phyloP scores from a whole-genome alignment of 1,284 basidiomycete species.

The Porogramme epimiltina region DNA sequence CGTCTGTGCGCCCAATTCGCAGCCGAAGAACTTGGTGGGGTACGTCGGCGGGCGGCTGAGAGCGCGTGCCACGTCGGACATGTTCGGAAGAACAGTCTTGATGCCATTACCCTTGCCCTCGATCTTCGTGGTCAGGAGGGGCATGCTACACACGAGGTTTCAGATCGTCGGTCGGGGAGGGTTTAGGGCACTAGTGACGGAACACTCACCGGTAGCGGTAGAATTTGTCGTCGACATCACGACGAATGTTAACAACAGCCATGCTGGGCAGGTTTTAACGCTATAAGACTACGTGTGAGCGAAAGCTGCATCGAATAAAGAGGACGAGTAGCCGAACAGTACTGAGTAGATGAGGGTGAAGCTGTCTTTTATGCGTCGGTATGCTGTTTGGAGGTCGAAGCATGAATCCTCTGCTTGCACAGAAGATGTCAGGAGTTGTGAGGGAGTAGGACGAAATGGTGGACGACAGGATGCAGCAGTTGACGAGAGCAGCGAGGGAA shows the following conservation, averaged over 20 bases:
- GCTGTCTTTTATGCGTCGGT: slow-evolving; percentile 63
- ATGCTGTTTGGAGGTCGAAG: slow-evolving; percentile 81
- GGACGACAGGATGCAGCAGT: slow-evolving; percentile 35
- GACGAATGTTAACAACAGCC: slow-evolving; percentile 96
- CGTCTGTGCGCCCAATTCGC: slow-evolving; percentile 97
- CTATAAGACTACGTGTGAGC: slow-evolving; percentile 36
- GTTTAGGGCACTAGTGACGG: neutral
- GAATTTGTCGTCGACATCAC: slow-evolving; percentile 96
- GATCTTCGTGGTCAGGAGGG: slow-evolving; percentile 92
- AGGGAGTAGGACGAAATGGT: slow-evolving; percentile 66
- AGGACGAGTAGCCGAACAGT: slow-evolving; percentile 45
- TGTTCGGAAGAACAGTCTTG: slow-evolving; percentile 98
- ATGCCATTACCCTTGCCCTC: slow-evolving; percentile 99
- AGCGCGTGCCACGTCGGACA: slow-evolving; percentile 97
- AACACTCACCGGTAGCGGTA: slow-evolving; percentile 78
- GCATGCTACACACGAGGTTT: slow-evolving; percentile 69
- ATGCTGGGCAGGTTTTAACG: slow-evolving; percentile 73
- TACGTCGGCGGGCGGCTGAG: slow-evolving; percentile 95
- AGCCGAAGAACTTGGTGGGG: slow-evolving; percentile 99
- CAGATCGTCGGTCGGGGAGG: slow-evolving; percentile 6
- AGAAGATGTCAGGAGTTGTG: slow-evolving; percentile 57
- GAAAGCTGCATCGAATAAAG: neutral
- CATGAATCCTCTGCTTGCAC: slow-evolving; percentile 84
- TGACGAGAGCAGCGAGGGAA: slow-evolving; percentile 13
- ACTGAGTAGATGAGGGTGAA: slow-evolving; percentile 57